phyloP scores from a whole-genome alignment of 345 rosid species.

The Isatis tinctoria region DNA sequence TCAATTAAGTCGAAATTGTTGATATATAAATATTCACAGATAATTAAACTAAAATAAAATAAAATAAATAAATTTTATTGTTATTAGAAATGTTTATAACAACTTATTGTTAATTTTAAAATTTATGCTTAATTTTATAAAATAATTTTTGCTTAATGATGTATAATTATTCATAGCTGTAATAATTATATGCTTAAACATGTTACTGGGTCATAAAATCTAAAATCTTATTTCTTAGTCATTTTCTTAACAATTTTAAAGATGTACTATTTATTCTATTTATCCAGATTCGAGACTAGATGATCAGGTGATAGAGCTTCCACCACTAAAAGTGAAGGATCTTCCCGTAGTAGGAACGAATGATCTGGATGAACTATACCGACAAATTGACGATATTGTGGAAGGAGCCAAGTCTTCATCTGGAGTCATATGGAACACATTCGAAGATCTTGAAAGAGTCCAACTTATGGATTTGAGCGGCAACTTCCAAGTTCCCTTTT shows the following conservation, averaged over 20 bases:
- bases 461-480: conserved; percentile 20
- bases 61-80: background rate
- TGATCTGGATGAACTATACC: conserved; percentile 8
- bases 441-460: conserved; percentile 43
- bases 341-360: conserved; percentile 25
- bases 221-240: background rate
- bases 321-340: conserved; percentile 46
- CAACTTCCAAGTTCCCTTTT: conserved; percentile 34
- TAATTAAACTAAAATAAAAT: background rate
- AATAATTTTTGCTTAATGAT: no score
- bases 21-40: background rate
- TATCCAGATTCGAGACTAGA: conserved; percentile 38
- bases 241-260: background rate
- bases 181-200: background rate
- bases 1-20: background rate
- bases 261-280: background rate
- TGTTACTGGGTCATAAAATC: background rate
- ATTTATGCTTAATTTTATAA: background rate
- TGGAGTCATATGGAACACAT: conserved; percentile 54
- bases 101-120: background rate
- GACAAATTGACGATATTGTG: conserved; percentile 9
- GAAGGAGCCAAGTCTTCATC: conserved; percentile 35
- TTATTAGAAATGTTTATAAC: no score
- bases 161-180: no score
- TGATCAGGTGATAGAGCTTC: conserved; percentile 36